phyloP scores from a whole-genome alignment of 768 basidiomycete species.

The Sistotremastrum suecicum region DNA sequence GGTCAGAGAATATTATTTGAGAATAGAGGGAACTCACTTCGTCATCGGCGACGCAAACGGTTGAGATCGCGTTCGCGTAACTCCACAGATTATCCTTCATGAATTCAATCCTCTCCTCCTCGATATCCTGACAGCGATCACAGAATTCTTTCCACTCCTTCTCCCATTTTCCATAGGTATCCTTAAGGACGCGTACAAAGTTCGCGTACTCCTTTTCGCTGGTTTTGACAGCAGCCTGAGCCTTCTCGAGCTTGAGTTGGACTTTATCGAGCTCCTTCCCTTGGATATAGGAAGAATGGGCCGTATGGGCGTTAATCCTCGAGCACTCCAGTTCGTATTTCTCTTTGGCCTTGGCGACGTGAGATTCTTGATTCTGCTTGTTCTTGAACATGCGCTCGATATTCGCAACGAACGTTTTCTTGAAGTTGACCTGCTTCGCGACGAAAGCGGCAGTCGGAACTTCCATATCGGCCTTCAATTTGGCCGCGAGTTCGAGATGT shows the following conservation, averaged over 20 bases:
- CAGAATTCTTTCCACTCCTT: constrained; percentile 89
- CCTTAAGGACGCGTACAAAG: constrained; percentile 65
- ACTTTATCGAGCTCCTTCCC: constrained; percentile 91
- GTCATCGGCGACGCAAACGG: constrained; percentile 89
- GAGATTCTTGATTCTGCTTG: constrained; percentile 74
- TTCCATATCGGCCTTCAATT: constrained; percentile 69
- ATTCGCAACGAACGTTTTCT: constrained; percentile 53
- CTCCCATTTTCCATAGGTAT: constrained; percentile 81
- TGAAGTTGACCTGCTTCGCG: constrained; percentile 51
- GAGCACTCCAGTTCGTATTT: constrained; percentile 90
- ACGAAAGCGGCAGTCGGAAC: constrained; percentile 44
- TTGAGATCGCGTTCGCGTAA: constrained; percentile 93
- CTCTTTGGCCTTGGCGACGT: constrained; percentile 80
- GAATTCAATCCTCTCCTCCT: constrained; percentile 89
- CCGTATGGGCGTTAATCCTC: constrained; percentile 87
- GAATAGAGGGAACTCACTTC: constrained; percentile 39
- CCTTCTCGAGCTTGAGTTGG: constrained; percentile 71
- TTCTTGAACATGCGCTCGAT: constrained; percentile 88
- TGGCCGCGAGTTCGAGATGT: constrained; percentile 61
- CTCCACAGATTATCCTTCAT: constrained; percentile 94
- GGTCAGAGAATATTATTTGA: not conserved
- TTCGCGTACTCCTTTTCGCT: constrained; percentile 92
- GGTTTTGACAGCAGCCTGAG: constrained; percentile 74
- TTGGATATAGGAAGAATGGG: constrained; percentile 81
- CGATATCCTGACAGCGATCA: constrained; percentile 89